Evolutionary conservation across 179 eudicot species (phyloP).

Genomic region (Amaranthus tricolor): DNA sequence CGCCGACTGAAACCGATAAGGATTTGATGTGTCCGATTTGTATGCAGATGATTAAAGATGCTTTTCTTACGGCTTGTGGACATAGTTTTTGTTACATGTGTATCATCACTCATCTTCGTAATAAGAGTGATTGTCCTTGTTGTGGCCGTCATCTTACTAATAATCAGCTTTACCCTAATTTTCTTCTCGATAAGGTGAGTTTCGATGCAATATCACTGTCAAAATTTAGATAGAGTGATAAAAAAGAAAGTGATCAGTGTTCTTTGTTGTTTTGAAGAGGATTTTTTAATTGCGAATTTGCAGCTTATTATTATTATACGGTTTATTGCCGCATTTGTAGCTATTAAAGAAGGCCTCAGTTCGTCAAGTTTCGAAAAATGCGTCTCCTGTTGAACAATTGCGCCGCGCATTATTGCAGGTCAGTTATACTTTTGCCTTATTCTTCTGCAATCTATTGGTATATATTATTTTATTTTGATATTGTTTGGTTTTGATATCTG

Average conservation of each 20-base stretch:
- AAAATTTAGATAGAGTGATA: background rate
- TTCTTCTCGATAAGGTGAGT: slow-evolving; percentile 79
- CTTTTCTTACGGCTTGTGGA: slow-evolving; percentile 79
- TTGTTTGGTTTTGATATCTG: no score
- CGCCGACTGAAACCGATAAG: slow-evolving; percentile 4
- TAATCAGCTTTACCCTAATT: slow-evolving; percentile 71
- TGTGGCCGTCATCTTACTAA: slow-evolving; percentile 61
- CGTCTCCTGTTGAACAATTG: slow-evolving; percentile 80
- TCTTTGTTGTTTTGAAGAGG: background rate
- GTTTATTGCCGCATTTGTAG: slow-evolving; percentile 40
- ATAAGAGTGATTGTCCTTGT: slow-evolving; percentile 79
- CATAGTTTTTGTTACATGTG: slow-evolving; percentile 94
- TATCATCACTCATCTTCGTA: slow-evolving; percentile 65
- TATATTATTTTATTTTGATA: no score
- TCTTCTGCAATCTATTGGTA: slow-evolving; percentile 1
- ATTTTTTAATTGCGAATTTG: slow-evolving; percentile 9
- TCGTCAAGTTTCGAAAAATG: slow-evolving; percentile 55
- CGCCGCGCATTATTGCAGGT: slow-evolving; percentile 77
- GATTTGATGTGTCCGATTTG: slow-evolving; percentile 79
- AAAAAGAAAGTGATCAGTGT: background rate
- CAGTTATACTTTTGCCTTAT: slow-evolving; percentile 27
- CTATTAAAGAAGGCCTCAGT: slow-evolving; percentile 80
- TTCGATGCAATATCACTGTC: no score
- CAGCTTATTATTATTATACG: slow-evolving; percentile 15
- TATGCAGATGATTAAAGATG: slow-evolving; percentile 84